Base-by-base conservation (phyloP, 2,329 filamentous ascomycete genomes). In the Phialophora verrucosa region DNA sequence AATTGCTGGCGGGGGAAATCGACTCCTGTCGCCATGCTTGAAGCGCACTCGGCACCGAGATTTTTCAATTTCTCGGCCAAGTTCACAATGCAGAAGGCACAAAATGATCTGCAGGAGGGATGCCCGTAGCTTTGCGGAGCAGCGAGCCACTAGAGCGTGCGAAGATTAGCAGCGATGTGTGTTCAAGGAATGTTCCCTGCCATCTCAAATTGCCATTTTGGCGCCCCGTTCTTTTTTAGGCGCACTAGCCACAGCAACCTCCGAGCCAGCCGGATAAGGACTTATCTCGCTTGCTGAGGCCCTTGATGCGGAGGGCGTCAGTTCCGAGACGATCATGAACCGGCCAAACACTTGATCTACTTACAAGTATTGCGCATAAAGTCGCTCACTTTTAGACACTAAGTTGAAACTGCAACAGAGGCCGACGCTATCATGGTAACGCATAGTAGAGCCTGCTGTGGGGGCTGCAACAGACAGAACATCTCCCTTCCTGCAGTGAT, bases 241-340 rank as follows among this genome's bases (percentile, higher is more conserved):
- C 5, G 50, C 50, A 59, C 42, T 63, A 63, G 60, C 59, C 55
- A 64, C 42, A 61, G 44, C 58, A 42, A 51, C 20, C 35, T 44
- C 59, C 62, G 58, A 54, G 50, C 54, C 29, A 47, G n/a, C 66
- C 63, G 63, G 62, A 68, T 68, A 60, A 65, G 27, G 59, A 51
- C 17, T 61, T 61, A 65, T 68, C 50, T 68, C 66, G 66, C 62
- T 63, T 68, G 53, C 20, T 47, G 31, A 56, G 54, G 65, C 54
- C 59, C 23, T 60, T 20, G 47, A 63, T 44, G 59, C 62, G 66
- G 51, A 54, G 51, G 0, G 51, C 23, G 25, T 31, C n/a, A 55
- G 11, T 35, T n/a, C 53, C 29, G 53, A 55, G 49, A 55, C 35
- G 25, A 55, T 35, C 25, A 1, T 55, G 4, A 35, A 31, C 4